These are phyloP conservation scores for Rhipidocladum racemiflorum DNA, from an alignment of 176 grass and related monocot species.

Conservation along the genomic window DNA sequence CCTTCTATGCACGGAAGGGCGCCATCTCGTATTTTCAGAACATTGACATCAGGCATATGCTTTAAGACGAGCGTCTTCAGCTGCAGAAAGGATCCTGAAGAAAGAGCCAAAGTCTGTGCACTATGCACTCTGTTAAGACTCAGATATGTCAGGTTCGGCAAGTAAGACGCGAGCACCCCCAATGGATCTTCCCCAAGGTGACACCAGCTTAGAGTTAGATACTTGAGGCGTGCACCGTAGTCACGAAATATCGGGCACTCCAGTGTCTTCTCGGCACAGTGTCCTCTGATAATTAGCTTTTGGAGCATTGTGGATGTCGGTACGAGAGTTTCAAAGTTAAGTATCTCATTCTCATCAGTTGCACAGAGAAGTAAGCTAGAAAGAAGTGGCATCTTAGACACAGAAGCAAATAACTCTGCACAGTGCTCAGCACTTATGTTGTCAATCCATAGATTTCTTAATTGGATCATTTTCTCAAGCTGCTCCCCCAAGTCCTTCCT, in stretches of 20 bases:
- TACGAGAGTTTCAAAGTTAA: neutral
- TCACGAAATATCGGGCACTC: neutral
- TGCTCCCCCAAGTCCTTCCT: no score
- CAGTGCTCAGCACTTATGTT: no score
- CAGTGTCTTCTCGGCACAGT: neutral
- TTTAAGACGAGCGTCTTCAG: no score
- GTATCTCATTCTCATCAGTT: neutral
- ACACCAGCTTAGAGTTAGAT: neutral
- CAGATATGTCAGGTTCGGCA: neutral
- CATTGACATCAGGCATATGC: no score
- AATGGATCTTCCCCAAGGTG: no score
- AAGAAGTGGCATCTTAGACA: neutral
- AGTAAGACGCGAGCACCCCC: neutral
- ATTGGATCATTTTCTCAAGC: no score
- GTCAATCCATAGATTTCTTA: no score
- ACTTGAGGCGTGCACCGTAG: neutral
- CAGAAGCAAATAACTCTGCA: no score
- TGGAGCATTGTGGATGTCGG: neutral
- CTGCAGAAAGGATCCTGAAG: neutral
- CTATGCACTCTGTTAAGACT: neutral
- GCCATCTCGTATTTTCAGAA: neutral
- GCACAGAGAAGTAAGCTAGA: neutral
- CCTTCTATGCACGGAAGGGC: neutral
- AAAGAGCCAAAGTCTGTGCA: neutral
- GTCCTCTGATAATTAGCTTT: constrained; percentile 3